phyloP scores from a whole-genome alignment of 2,329 filamentous ascomycete genomes.

The Kalaharituber pfeilii region DNA sequence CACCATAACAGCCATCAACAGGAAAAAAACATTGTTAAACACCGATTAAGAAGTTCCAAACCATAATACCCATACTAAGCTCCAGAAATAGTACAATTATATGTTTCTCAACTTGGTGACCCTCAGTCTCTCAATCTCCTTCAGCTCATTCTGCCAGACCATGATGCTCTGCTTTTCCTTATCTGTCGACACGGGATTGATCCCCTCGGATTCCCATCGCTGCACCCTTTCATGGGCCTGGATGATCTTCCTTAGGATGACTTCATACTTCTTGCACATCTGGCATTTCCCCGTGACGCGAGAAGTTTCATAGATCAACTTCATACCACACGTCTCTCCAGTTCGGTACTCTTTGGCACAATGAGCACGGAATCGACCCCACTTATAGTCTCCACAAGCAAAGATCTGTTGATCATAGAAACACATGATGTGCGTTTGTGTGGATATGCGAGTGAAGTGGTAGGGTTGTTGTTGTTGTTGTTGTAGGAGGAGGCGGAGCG shows the following conservation, averaged over 20 bases:
- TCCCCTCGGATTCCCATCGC: conserved; percentile 23
- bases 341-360: conserved; percentile 91
- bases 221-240: conserved; percentile 22
- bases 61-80: conserved; percentile 9
- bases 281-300: conserved; percentile 52
- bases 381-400: conserved; percentile 80
- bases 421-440: conserved; percentile 52
- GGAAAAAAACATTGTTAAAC: conserved; percentile 11
- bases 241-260: conserved; percentile 21
- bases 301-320: conserved; percentile 62
- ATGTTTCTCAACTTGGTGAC: conserved; percentile 22
- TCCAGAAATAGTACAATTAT: conserved; percentile 7
- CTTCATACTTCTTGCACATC: conserved; percentile 68
- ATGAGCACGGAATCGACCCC: conserved; percentile 81
- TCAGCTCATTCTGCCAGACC: conserved; percentile 23
- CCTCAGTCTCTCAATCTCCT: conserved; percentile 22
- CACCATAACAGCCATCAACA: conserved; percentile 13
- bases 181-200: conserved; percentile 24
- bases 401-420: conserved; percentile 86
- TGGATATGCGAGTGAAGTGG: conserved; percentile 1
- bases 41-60: conserved; percentile 4
- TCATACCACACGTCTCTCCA: conserved; percentile 90
- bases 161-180: conserved; percentile 22
- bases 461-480: not conserved
- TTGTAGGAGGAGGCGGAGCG: not conserved